These are phyloP conservation scores for Penicillium steckii DNA, from an alignment of 495 filamentous ascomycete genomes.

Conservation along the genomic window DNA sequence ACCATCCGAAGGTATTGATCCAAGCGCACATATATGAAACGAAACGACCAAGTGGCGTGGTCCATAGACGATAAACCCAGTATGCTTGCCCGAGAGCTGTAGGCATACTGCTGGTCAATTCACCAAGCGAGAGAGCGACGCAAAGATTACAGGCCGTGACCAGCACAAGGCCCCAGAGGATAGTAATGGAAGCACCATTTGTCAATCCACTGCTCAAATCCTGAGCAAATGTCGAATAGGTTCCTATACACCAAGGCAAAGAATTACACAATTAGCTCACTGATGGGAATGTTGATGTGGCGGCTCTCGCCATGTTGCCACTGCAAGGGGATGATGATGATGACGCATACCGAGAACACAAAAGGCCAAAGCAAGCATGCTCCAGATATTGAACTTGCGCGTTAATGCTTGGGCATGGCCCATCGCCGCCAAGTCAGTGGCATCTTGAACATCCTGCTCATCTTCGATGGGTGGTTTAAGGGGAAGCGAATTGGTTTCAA, in stretches of 20 bases:
- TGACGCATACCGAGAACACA: constrained; percentile 40
- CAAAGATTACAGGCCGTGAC: constrained; percentile 48
- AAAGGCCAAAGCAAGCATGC: constrained; percentile 48
- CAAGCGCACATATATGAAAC: constrained; percentile 50
- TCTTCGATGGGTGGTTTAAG: constrained; percentile 32
- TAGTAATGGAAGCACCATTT: constrained; percentile 46
- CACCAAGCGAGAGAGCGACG: constrained; percentile 47
- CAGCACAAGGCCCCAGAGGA: constrained; percentile 50
- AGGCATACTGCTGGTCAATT: constrained; percentile 49
- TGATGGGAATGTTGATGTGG: background rate
- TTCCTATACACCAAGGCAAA: constrained; percentile 29
- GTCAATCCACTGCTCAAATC: constrained; percentile 45
- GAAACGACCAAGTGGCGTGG: constrained; percentile 37
- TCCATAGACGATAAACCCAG: constrained; percentile 45
- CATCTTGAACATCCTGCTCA: constrained; percentile 47
- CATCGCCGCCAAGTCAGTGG: constrained; percentile 48
- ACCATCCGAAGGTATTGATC: constrained; percentile 53
- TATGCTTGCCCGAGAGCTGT: constrained; percentile 49
- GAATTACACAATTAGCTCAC: background rate
- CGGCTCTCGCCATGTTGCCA: background rate
- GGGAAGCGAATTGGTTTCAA: constrained; percentile 29
- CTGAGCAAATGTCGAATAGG: constrained; percentile 48
- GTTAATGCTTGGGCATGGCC: constrained; percentile 51
- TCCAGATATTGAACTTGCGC: constrained; percentile 49
- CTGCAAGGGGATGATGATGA: background rate